These are phyloP conservation scores for Camellia oleifera DNA, from an alignment of 179 eudicot species.

Conservation along the genomic window DNA sequence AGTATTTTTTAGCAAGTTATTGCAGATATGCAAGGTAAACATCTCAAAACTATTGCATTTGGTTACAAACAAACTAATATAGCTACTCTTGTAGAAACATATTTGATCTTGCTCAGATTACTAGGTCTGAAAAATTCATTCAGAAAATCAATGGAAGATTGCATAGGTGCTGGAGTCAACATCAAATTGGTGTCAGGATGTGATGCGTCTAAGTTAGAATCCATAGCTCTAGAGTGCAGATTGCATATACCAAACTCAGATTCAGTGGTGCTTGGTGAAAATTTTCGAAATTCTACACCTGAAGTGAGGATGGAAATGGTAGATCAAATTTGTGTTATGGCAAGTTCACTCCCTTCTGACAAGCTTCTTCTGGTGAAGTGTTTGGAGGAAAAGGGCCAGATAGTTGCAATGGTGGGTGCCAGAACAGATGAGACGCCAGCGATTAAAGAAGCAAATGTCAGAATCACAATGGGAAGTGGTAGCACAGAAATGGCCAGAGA, in stretches of 20 bases:
- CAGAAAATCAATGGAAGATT: neutral
- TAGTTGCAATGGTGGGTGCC: constrained; percentile 3
- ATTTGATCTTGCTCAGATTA: neutral
- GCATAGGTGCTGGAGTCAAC: neutral
- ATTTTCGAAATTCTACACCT: neutral
- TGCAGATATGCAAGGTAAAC: constrained; percentile 3
- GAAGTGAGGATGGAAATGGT: constrained; percentile 10
- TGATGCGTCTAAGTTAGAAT: neutral
- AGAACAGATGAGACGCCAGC: constrained; percentile 5
- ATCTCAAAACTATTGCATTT: constrained; percentile 20
- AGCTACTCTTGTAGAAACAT: neutral
- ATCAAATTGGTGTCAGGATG: constrained; percentile 5
- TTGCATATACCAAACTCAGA: neutral
- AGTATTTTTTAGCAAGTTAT: neutral
- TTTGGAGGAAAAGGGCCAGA: constrained; percentile 8
- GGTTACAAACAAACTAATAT: neutral
- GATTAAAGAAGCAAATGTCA: constrained; percentile 10
- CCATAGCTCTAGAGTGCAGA: constrained; percentile 8
- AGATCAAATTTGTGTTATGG: constrained; percentile 11
- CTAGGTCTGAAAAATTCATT: neutral
- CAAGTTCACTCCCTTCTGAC: neutral
- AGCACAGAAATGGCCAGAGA: neutral
- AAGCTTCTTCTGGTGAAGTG: constrained; percentile 14
- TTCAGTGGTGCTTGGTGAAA: neutral
- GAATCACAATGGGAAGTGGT: constrained; percentile 6